Conservation (phyloP, 2,329 filamentous ascomycete species). For the Hymenoscyphus albidus region DNA sequence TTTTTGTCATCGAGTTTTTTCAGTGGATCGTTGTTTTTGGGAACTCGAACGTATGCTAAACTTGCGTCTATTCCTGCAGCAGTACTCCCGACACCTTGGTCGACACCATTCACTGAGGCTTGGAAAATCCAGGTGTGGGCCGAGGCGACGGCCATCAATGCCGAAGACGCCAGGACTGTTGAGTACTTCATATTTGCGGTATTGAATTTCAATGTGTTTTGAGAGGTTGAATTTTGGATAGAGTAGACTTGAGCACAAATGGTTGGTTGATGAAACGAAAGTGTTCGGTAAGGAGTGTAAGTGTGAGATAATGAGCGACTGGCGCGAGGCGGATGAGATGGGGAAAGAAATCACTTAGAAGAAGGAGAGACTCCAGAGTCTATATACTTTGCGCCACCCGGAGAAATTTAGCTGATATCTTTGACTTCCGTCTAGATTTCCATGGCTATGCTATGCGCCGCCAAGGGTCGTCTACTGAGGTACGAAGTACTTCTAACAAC, state of each 20-base stretch:
- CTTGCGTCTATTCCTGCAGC: slow-evolving; percentile 8
- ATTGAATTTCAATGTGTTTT: not conserved
- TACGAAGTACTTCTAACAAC: not conserved
- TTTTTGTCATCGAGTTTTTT: slow-evolving; percentile 33
- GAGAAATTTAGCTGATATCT: not conserved
- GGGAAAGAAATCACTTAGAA: not conserved
- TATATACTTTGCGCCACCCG: slow-evolving; percentile 2
- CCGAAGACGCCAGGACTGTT: slow-evolving; percentile 21
- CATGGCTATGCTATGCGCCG: not conserved
- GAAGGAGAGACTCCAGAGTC: not conserved
- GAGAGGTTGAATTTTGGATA: not conserved
- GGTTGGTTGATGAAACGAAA: slow-evolving; percentile 15
- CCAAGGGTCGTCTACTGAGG: not conserved
- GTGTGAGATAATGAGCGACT: slow-evolving; percentile 16
- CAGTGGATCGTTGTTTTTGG: slow-evolving; percentile 40
- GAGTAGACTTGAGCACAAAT: slow-evolving; percentile 7
- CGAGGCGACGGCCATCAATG: slow-evolving; percentile 22
- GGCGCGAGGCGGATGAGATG: slow-evolving; percentile 16
- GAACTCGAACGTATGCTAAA: slow-evolving; percentile 25
- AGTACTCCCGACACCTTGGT: slow-evolving; percentile 18
- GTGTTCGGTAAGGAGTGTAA: slow-evolving; percentile 12
- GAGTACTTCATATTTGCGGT: slow-evolving; percentile 27
- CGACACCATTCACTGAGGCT: slow-evolving; percentile 24
- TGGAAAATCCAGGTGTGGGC: slow-evolving; percentile 29
- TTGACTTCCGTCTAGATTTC: not conserved